phyloP scores from a whole-genome alignment of 2,329 filamentous ascomycete species.

The Periconia sp. region DNA sequence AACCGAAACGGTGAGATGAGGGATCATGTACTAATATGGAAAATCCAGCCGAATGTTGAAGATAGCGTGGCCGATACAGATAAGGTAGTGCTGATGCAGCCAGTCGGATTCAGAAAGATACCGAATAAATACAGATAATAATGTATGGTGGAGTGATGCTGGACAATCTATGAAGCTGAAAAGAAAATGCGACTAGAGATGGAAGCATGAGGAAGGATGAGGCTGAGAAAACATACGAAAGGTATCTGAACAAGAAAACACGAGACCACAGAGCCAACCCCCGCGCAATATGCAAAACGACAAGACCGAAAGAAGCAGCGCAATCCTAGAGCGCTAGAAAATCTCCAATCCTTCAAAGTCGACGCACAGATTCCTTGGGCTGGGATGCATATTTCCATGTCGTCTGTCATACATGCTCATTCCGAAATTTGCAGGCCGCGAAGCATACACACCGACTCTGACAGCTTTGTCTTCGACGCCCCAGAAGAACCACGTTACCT shows the following conservation, averaged over 20 bases:
- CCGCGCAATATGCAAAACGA: too few species aligned
- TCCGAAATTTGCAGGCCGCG: constrained; percentile 58
- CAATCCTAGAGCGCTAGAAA: constrained; percentile 22
- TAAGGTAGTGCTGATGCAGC: not conserved
- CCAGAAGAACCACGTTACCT: constrained; percentile 68
- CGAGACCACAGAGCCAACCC: too few species aligned
- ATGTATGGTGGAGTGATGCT: not conserved
- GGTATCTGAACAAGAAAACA: not conserved
- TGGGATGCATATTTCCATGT: constrained; percentile 29
- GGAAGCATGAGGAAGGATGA: too few species aligned
- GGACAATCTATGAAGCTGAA: not conserved
- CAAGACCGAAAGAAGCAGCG: not conserved
- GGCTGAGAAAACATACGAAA: not conserved
- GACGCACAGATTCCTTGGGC: constrained; percentile 45
- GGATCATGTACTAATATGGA: not conserved
- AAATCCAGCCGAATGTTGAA: not conserved
- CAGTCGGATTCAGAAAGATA: not conserved
- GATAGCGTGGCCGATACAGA: not conserved
- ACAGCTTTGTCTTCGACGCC: constrained; percentile 65
- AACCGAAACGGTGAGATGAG: not conserved
- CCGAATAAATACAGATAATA: not conserved
- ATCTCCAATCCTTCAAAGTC: constrained; percentile 52
- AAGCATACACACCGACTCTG: constrained; percentile 65
- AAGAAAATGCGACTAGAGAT: not conserved
- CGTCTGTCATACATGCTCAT: constrained; percentile 41